Base-by-base conservation (phyloP, 1,284 basidiomycete species). In the Athelia psychrophila region DNA sequence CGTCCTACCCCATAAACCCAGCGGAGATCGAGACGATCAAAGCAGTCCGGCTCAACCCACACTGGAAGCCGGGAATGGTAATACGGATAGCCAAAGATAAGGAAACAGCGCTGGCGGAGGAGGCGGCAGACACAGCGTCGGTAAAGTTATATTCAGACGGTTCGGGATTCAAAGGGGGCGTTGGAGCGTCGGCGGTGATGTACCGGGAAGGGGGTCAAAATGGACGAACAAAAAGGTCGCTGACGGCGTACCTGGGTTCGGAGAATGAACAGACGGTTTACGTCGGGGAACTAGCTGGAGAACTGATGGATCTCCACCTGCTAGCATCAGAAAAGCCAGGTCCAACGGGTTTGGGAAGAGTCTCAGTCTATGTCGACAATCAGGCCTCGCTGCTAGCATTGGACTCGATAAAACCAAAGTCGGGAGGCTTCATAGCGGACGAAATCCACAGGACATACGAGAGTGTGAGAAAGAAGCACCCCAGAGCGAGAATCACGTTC, bases 71-170 rank as follows among this genome's bases (percentile, higher is more conserved):
- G 47, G 22, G 52, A 13, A 35, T 58, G 15, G 47, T 49, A 2
- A n/a, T 49, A 3, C 15, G 53, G 2, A 12, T 57, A 5, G 47
- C 57, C 4, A 49, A 53, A 38, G 58, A 57, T 4, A 48, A 30
- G 35, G 32, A 48, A 12, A 25, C 40, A 19, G 60, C 9, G 56
- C 53, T 9, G 22, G 9, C 1, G 51, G n/a, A 6, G 9, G 18
- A 51, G 1, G 47, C 60, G 9, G 9, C 13, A 22, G 35, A 45
- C 20, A n/a, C 22, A 20, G 15, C 54, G 57, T 23, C 36, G 0
- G 54, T 57, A n/a, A 59, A 49, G n/a, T 53, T 68, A 0, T 67
- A 59, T 51, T 56, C 60, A 1, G 65, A 69, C 49, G 63, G 66
- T 2, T 67, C 62, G 32, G 58, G 58, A 2, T 44, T 53, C 6